Evolutionary conservation across 2,329 filamentous ascomycete species (phyloP), one percentile per base, ranked within the genome.

Genomic region (Pseudocercospora musae): DNA sequence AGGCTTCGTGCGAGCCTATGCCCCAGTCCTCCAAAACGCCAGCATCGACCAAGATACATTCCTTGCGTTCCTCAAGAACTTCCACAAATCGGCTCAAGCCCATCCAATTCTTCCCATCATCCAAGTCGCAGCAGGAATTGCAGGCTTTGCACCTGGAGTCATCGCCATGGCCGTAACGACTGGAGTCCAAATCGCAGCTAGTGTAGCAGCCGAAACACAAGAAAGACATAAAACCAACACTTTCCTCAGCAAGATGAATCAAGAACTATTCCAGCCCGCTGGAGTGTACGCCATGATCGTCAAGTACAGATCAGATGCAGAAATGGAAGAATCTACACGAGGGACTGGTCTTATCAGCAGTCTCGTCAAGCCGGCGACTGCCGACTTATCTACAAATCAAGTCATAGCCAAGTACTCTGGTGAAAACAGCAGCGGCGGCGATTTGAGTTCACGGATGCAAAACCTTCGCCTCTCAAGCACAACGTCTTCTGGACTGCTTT

Each of bases 241-340:
- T 0, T 87, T 85, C 69, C 78, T 88, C 15, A 80, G 86, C 66
- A 73, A 77, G 37, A 78, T 85, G 67, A 88, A 87, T 68, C 76
- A 80, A 8, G 77, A 82, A 2, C 80, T 85, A 62, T 88, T 88
- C 71, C 79, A 78, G 52, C 85, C 85, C 0, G 79, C 79, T 1
- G 85, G 85, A 0, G 77, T 87, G 0, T 84, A 81, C 72, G 81
- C 78, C 62, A 74, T 84, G 20, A 76, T 88, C 40, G 80, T 87
- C 54, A 72, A 70, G 42, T 75, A 73, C 64, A 74, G 73, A 33
- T 48, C 70, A 0, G 66, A 72, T 6, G 62, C 59, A 3, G 67
- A 70, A 13, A 52, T 68, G 40, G 55, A 62, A 27, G 42, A 62
- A n/a, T 40, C 40, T 9, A 58, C 60, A 31, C 57, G 40, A 5